Evolutionary conservation across 2,329 filamentous ascomycete species (phyloP).

Genomic region (Westerdykella aurantiaca): DNA sequence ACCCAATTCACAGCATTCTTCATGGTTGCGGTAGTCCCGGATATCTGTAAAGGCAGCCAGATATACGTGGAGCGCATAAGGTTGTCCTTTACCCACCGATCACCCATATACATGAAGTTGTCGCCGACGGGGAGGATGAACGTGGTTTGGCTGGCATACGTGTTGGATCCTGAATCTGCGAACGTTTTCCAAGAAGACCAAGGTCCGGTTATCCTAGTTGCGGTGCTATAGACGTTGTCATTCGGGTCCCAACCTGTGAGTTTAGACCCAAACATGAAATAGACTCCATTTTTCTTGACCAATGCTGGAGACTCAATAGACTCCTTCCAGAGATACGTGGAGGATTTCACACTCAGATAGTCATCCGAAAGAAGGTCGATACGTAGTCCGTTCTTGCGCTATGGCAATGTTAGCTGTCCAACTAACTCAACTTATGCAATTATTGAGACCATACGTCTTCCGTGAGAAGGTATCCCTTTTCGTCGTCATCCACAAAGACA

Average conservation of each 20-base stretch:
- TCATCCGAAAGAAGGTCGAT: conserved; percentile 54
- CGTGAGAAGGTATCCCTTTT: conserved; percentile 55
- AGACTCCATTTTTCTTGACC: conserved; percentile 54
- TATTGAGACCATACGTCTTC: conserved; percentile 49
- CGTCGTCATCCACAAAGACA: conserved; percentile 58
- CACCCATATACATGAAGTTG: conserved; percentile 57
- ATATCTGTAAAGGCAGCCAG: conserved; percentile 56
- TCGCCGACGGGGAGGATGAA: conserved; percentile 49
- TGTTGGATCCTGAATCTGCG: conserved; percentile 52
- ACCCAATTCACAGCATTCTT: conserved; percentile 53
- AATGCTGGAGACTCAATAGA: conserved; percentile 59
- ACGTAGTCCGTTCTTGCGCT: conserved; percentile 54
- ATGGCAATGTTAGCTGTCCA: background rate
- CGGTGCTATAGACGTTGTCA: conserved; percentile 59
- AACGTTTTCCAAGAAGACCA: conserved; percentile 60
- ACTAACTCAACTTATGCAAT: background rate
- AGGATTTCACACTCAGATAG: conserved; percentile 48
- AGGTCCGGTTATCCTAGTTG: conserved; percentile 52
- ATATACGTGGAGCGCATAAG: conserved; percentile 58
- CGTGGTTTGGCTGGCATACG: conserved; percentile 56
- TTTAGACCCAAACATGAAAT: conserved; percentile 59
- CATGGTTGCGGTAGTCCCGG: conserved; percentile 47
- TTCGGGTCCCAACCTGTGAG: conserved; percentile 51
- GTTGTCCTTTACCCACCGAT: conserved; percentile 59
- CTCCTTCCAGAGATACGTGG: conserved; percentile 50